Base-by-base conservation (phyloP, 306 rosid genomes). In the Senna siamea region DNA sequence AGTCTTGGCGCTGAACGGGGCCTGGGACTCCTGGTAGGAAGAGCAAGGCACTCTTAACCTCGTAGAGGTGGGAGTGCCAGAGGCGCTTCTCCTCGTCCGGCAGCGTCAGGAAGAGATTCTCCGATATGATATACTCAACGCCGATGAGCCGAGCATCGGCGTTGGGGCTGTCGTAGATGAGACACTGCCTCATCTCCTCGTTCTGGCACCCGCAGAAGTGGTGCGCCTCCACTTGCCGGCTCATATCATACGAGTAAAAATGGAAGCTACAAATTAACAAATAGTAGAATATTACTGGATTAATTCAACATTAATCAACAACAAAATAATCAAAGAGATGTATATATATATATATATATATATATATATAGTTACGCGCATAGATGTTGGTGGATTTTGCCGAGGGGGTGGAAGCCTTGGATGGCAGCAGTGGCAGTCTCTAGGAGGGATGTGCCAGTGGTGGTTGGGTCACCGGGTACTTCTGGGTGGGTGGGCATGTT, bases 11-110 rank as follows among this genome's bases (percentile, higher is more conserved):
- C 72, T 93, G 65, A 0, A 93, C 34, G 2, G 79, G 77, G 2
- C 75, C 81, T 0, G 96, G 92, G 0, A 90, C 52, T 0, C 80
- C 78, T 0, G 96, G 96, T 87, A 87, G 77, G 91, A 85, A 60
- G 56, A 89, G 59, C 9, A 79, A 18, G 1, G 92, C 96, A 20
- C 98, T 85, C 84, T 89, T 90, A 2, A 93, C 93, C 87, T 93
- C 98, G 51, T 86, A 93, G 82, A 83, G 76, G 71, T 90, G 97
- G 2, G 97, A 87, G 46, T 93, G 98, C 98, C 97, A 93, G 1
- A 93, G 83, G 0, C 1, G 76, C 78, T 89, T 93, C 85, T 93
- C 96, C 5, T 84, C 81, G n/a, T 93, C 96, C 0, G 97, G 97
- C 1, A 93, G 76, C 5, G 89, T 84, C 53, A 87, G 2, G 82